Evolutionary conservation across 768 basidiomycete species (phyloP), one percentile per base, ranked within the genome.

Genomic region (Pleurotus ostreatus): DNA sequence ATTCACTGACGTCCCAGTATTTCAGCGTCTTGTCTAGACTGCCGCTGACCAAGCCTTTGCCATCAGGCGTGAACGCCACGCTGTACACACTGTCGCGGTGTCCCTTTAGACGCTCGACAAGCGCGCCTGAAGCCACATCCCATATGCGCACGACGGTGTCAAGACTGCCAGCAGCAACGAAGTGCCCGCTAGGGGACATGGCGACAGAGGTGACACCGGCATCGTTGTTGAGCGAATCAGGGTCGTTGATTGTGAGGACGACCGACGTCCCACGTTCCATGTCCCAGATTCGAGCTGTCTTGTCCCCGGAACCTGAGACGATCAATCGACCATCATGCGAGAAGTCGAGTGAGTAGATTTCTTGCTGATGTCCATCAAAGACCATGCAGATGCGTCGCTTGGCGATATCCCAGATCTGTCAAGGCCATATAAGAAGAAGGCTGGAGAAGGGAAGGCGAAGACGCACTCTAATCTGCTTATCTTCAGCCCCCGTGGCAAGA

Each of bases 401-500:
- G 43, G 78, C 78, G 60, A 96, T 91, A 63, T 95, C 92, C 94
- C 94, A 96, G 60, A 96, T 89, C 89, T 94, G 61, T 18, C 25
- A 7, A 45, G 41, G 15, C 44, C 26, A 48, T 2, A 43, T 45
- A 45, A 38, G 34, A 46, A 34, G 23, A 43, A 18, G 23, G 54
- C 46, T 15, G 41, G 49, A 22, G 48, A 37, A 46, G 15, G 39
- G 26, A 45, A 78, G 79, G 67, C 83, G 82, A 43, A 54, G n/a
- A 53, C 51, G 39, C 23, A 53, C 51, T 20, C 51, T 37, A 23
- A 53, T 53, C 25, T 53, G 86, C 57, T 89, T 83, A 73, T 98
- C 96, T 70, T 98, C 96, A 0, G 94, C 94, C 7, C 96, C 96
- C 3, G 96, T 98, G 26, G 96, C 96, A 30, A 98, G 82, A 59